Conservation (phyloP, 768 basidiomycete species). For the Clitopilus passeckerianus region DNA sequence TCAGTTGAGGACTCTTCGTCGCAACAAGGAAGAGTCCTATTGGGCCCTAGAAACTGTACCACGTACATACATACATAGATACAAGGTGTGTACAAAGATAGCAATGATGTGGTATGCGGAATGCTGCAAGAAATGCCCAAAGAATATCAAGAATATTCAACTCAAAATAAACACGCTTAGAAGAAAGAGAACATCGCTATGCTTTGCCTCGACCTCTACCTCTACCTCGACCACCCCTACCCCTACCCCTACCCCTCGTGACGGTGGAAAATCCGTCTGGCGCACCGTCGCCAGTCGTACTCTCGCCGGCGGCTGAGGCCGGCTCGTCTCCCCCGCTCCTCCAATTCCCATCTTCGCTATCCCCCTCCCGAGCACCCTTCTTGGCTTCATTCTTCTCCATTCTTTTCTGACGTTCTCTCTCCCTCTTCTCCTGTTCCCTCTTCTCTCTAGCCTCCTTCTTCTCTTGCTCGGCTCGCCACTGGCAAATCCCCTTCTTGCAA, state of each 20-base stretch:
- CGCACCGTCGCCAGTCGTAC: background rate
- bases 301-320: background rate
- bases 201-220: background rate
- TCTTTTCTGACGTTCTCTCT: constrained; percentile 5
- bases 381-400: constrained; percentile 7
- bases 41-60: too few relatives aligned
- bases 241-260: background rate
- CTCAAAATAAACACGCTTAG: background rate
- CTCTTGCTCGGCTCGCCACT: constrained; percentile 21
- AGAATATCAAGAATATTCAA: background rate
- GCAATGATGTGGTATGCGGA: background rate
- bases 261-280: background rate
- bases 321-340: background rate
- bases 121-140: background rate
- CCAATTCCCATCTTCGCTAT: background rate
- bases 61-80: background rate
- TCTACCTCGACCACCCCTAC: background rate
- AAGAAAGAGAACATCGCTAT: background rate
- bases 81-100: background rate
- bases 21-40: too few relatives aligned
- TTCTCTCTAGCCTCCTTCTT: constrained; percentile 19
- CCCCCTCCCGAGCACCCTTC: background rate
- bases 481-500: constrained; percentile 34
- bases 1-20: background rate
- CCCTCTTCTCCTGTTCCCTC: constrained; percentile 7